phyloP scores from a whole-genome alignment of 345 rosid species.

The Salix brachista region DNA sequence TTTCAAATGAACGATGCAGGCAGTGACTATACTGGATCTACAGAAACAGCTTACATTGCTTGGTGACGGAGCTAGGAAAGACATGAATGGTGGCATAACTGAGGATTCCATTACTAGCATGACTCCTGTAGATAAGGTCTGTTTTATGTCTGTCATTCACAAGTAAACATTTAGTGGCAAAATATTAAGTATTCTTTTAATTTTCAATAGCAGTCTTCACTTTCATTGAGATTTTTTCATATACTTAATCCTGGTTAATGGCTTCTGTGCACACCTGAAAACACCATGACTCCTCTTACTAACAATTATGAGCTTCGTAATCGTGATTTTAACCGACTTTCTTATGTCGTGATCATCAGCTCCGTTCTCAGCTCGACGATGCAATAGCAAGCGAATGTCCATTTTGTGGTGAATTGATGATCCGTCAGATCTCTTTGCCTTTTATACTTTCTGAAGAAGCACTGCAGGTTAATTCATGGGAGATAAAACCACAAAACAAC shows the following conservation, averaged over 20 bases:
- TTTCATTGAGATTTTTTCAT: background rate
- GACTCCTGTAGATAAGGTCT: slow-evolving; percentile 76
- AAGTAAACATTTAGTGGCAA: background rate
- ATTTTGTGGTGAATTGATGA: slow-evolving; percentile 92
- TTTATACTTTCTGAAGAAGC: slow-evolving; percentile 72
- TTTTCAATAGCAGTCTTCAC: background rate
- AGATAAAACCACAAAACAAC: slow-evolving; percentile 54
- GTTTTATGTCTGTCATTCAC: slow-evolving; percentile 4
- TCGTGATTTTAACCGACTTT: background rate
- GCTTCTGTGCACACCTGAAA: background rate
- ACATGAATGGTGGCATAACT: slow-evolving; percentile 51
- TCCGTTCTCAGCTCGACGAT: slow-evolving; percentile 83
- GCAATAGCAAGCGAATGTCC: slow-evolving; percentile 96
- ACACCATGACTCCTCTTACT: background rate
- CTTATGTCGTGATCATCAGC: slow-evolving; percentile 44
- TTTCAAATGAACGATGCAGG: slow-evolving; percentile 40
- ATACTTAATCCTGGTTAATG: background rate
- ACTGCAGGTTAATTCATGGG: slow-evolving; percentile 70
- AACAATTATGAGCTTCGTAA: background rate
- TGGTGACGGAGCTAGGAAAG: slow-evolving; percentile 65
- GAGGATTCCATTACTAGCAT: slow-evolving; percentile 60
- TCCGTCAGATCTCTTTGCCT: slow-evolving; percentile 68
- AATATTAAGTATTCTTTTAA: background rate
- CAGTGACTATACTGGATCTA: slow-evolving; percentile 71
- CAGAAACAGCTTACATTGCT: slow-evolving; percentile 88